These are phyloP conservation scores for Exophiala sideris DNA, from an alignment of 2,329 filamentous ascomycete genomes.

Conservation along the genomic window DNA sequence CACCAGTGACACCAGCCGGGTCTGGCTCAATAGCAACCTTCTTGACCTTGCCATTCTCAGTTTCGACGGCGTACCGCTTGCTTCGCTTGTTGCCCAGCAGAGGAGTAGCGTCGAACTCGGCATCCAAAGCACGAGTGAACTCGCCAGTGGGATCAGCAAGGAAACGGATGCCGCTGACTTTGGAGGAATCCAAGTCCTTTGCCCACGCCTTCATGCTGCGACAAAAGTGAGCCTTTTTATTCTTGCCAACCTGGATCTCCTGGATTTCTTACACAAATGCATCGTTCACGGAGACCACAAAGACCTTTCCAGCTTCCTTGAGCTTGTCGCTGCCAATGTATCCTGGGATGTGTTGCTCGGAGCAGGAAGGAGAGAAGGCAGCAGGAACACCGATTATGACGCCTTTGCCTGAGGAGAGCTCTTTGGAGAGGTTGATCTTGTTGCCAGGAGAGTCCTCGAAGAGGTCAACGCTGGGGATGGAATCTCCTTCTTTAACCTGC, in stretches of 20 bases:
- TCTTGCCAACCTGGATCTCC: conserved; percentile 17
- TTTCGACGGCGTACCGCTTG: conserved; percentile 81
- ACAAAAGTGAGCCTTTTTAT: neutral
- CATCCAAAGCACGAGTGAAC: conserved; percentile 80
- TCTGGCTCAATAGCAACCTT: conserved; percentile 81
- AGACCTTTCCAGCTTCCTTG: conserved; percentile 76
- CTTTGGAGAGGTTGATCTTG: conserved; percentile 80
- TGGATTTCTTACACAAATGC: conserved; percentile 72
- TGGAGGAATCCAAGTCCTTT: conserved; percentile 69
- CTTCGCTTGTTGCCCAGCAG: conserved; percentile 79
- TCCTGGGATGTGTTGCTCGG: conserved; percentile 72
- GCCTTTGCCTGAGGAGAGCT: conserved; percentile 68
- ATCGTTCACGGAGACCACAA: conserved; percentile 91
- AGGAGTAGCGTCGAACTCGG: conserved; percentile 73
- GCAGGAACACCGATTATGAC: conserved; percentile 83
- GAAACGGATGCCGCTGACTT: conserved; percentile 79
- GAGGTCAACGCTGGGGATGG: conserved; percentile 72
- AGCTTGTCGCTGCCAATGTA: conserved; percentile 72
- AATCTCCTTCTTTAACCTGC: conserved; percentile 73
- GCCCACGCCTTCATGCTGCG: conserved; percentile 85
- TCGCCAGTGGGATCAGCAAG: conserved; percentile 74
- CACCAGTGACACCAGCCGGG: conserved; percentile 77
- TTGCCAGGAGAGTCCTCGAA: conserved; percentile 84
- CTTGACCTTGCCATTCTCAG: conserved; percentile 82
- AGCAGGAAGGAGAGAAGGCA: conserved; percentile 69